Evolutionary conservation across 202 grass and related monocot genomes (phyloP), one percentile per base, ranked within the genome.

Genomic region (Schoenoplectus tabernaemontani): DNA sequence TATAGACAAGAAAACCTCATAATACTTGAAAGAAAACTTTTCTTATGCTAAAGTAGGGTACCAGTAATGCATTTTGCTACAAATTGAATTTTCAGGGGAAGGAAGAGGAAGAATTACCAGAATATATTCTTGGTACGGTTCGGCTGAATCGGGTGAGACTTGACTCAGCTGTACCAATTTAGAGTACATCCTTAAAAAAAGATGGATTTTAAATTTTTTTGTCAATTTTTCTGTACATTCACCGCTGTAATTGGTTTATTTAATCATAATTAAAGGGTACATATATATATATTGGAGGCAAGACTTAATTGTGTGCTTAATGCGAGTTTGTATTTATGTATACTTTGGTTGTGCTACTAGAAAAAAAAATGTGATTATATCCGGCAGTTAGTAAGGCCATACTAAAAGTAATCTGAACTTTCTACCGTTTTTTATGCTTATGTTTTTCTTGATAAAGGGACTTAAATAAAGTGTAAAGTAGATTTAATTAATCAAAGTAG

Each of bases 61-160:
- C n/a, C 4, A n/a, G 44, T 73, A 33, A 51, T 4, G 12, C 65
- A 46, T 69, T 74, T 53, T 74, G 12, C 69, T 11, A 53, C 43
- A 50, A 73, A 42, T 64, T 73, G 42, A 66, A 81, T 80, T 67
- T 90, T 78, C 89, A 98, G 95, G 91, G 89, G 53, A 90, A 87
- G 78, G 91, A 98, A 78, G 95, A 92, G 82, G 85, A 59, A 23
- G 91, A 94, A 85, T 87, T 98, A 47, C 95, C 95, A 16, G 95
- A 98, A 81, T 98, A 94, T 81, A 87, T 98, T 83, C 86, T 98
- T 75, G 95, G 95, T 47, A 92, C 91, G 37, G 91, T 98, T 56
- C 86, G 88, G 13, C 78, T 98, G 63, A 98, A 94, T 9, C 91
- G 84, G 7, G 73, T 90, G 60, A 90, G 83, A 82, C 83, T 84